Percentiles rank a stretch among this genome's conserved stretches.
Conservation (phyloP, 352 stramenopile species). For the Phytophthora pisi region DNA sequence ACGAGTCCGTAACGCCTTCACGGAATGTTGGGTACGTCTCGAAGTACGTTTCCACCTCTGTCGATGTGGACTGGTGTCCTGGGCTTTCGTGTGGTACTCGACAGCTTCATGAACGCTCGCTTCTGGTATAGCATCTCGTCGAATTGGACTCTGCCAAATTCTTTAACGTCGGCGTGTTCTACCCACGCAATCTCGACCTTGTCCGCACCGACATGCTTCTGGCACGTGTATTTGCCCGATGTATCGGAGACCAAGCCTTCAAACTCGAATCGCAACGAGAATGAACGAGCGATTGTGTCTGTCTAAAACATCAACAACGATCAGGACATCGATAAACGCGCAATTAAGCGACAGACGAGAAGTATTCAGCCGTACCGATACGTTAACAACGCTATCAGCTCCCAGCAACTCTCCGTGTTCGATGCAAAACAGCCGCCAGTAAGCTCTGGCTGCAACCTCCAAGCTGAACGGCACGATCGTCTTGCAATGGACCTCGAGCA, state of each 20-base stretch:
- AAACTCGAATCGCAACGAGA: constrained; percentile 10
- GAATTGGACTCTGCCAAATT: constrained; percentile 35
- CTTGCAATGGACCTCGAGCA: constrained; percentile 16
- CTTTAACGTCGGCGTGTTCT: constrained; percentile 34
- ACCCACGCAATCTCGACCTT: constrained; percentile 41
- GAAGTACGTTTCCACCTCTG: background rate
- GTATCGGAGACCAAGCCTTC: constrained; percentile 30
- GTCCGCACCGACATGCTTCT: constrained; percentile 34
- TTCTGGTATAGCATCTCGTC: constrained; percentile 41
- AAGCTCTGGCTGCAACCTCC: constrained; percentile 19
- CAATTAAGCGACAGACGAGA: background rate
- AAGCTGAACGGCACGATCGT: constrained; percentile 24
- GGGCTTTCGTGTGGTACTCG: constrained; percentile 1
- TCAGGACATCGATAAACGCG: background rate
- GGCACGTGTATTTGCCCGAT: constrained; percentile 44
- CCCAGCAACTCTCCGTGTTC: constrained; percentile 4
- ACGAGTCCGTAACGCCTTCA: constrained; percentile 35
- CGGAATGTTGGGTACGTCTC: constrained; percentile 38
- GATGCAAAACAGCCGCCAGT: constrained; percentile 23
- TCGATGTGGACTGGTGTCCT: constrained; percentile 5
- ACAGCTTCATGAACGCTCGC: constrained; percentile 24
- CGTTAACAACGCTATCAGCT: background rate
- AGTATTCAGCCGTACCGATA: constrained; percentile 10
- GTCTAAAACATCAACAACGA: constrained; percentile 1
- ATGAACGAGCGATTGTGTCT: constrained; percentile 9